Base-by-base conservation (phyloP, 2,329 filamentous ascomycete species). In the Chalaropsis thielavioides region DNA sequence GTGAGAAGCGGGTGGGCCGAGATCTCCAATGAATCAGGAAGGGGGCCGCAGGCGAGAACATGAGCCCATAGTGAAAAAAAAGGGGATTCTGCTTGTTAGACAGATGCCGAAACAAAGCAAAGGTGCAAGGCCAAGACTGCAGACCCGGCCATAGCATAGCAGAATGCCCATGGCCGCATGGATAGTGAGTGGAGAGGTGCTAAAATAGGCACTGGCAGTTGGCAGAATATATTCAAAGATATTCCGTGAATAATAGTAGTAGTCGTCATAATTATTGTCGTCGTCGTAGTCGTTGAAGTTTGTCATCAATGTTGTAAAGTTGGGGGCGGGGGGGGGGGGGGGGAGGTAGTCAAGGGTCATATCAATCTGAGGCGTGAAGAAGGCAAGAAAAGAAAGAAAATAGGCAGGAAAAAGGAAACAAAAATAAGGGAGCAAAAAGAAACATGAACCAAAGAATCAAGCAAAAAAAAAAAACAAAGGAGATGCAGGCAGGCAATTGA, bases 311-410 rank as follows among this genome's bases (percentile, higher is more conserved):
- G 61, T 62, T 62, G 61, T 62, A 35, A 49, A 27, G 38, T 54
- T 44, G 27, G n/a, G 35, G 46, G 31, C 43, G 22, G 24, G 31
- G 19, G 44, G 27, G 49, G 24, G 27, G n/a, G 35, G 46, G 31
- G 43, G 22, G 24, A 38, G 19, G 44, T 17, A 31, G 31, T 31
- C 31, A 31, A 41, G 38, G 44, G 61, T 51, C 61, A 51, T 54
- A 54, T 63, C 61, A 51, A 54, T 38, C 31, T 49, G 56, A 64
- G 31, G 17, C 24, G 19, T n/a, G 43, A 38, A 61, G 31, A 59
- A 40, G 64, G 64, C 68, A 68, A 63, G 70, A 70, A 69, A 71
- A 71, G 73, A 68, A 68, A 71, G 67, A 69, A 62, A 60, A 64
- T 22, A 27, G 15, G 27, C 24, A 46, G n/a, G 3, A 40, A 44